These are phyloP conservation scores for Setaria viridis DNA, from an alignment of 202 grass and related monocot genomes.

Conservation along the genomic window DNA sequence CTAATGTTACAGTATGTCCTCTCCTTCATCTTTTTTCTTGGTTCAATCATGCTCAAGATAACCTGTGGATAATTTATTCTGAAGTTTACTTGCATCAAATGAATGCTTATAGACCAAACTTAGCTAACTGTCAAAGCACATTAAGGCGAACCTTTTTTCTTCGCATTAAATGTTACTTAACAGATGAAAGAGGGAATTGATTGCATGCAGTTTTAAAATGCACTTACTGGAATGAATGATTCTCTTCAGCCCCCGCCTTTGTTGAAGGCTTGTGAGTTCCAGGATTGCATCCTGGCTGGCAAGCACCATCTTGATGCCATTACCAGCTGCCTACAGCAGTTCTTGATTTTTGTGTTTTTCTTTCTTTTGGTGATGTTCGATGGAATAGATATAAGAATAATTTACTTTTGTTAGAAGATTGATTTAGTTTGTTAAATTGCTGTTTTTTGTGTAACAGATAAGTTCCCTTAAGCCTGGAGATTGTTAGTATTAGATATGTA, in stretches of 20 bases:
- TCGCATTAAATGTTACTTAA: not conserved
- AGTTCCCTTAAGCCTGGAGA: not conserved
- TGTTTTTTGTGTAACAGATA: not conserved
- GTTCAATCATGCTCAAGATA: not conserved
- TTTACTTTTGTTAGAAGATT: not conserved
- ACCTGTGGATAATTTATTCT: not conserved
- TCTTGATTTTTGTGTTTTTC: not conserved
- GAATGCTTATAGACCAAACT: not conserved
- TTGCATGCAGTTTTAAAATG: not conserved
- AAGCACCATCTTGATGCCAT: too few species aligned
- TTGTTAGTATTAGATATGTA: not conserved
- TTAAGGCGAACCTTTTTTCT: not conserved
- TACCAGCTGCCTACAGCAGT: not conserved
- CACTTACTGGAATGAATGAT: not conserved
- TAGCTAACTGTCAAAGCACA: not conserved
- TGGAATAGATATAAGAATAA: not conserved
- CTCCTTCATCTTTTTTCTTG: not conserved
- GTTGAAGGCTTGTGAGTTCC: too few species aligned
- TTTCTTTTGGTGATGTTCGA: not conserved
- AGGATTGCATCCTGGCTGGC: too few species aligned
- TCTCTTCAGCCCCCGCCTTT: too few species aligned
- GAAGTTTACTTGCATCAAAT: slow-evolving; percentile 6
- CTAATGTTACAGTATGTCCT: slow-evolving; percentile 83
- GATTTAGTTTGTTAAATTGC: not conserved
- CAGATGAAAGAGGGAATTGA: not conserved